Conservation (phyloP, 176 grass and related monocot species). For the Otatea glauca region DNA sequence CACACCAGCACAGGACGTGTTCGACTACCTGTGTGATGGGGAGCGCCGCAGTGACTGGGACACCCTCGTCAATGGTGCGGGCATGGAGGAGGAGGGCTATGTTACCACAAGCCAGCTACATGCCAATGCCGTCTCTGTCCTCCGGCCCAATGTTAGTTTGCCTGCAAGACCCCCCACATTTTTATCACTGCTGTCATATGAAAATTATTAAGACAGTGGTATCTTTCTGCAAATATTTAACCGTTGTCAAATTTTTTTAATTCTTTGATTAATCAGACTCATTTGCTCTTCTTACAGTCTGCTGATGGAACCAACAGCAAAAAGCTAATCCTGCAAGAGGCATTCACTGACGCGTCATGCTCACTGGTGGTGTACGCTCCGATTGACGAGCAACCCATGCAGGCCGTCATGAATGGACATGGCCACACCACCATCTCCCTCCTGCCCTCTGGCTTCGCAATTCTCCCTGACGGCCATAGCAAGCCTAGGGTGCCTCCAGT, state of each 20-base stretch:
- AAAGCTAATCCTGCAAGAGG: constrained; percentile 57
- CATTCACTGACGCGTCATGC: constrained; percentile 18
- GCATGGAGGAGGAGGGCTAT: constrained; percentile 41
- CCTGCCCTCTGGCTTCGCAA: constrained; percentile 59
- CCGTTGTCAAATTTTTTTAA: not conserved
- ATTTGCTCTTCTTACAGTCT: not conserved
- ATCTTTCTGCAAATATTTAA: no score
- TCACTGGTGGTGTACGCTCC: constrained; percentile 49
- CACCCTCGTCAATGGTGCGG: not conserved
- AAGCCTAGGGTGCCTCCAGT: not conserved
- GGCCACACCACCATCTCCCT: not conserved
- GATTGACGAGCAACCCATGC: constrained; percentile 8
- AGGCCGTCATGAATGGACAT: constrained; percentile 38
- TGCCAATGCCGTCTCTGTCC: constrained; percentile 62
- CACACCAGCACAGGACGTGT: constrained; percentile 18
- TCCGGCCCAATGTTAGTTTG: constrained; percentile 52
- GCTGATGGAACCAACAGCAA: not conserved
- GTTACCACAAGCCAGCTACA: constrained; percentile 40
- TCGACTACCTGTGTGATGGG: constrained; percentile 50
- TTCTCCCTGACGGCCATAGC: constrained; percentile 48
- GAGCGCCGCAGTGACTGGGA: constrained; percentile 51
- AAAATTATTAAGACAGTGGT: no score
- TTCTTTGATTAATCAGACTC: not conserved
- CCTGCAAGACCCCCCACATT: no score
- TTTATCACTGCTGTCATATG: no score